Conservation (phyloP, 1,284 basidiomycete genomes). For the Ceratobasidium sp. region DNA sequence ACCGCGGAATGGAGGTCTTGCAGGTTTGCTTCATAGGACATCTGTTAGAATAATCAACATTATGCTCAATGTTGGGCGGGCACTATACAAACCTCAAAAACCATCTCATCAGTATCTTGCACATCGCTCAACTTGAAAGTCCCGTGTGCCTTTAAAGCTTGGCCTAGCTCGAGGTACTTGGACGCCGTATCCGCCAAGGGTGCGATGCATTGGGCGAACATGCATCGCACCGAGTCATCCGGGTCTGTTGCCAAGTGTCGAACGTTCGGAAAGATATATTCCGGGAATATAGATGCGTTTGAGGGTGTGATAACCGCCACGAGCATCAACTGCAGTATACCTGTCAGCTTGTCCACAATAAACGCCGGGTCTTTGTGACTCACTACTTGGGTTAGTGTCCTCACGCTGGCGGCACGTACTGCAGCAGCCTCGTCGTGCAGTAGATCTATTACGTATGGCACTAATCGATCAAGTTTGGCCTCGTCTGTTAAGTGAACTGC, state of each 20-base stretch:
- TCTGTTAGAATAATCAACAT: constrained; percentile 59
- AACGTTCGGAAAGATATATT: constrained; percentile 95
- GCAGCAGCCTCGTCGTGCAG: constrained; percentile 85
- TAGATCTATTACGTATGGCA: constrained; percentile 91
- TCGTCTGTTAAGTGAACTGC: constrained; percentile 90
- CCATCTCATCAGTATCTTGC: constrained; percentile 78
- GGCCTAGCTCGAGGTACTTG: constrained; percentile 90
- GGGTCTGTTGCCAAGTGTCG: constrained; percentile 83
- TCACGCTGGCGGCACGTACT: constrained; percentile 82
- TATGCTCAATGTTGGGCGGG: not conserved
- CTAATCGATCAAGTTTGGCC: constrained; percentile 92
- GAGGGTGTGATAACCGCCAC: constrained; percentile 90
- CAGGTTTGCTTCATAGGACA: constrained; percentile 87
- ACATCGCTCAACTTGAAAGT: constrained; percentile 73
- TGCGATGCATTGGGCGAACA: constrained; percentile 88
- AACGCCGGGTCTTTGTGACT: constrained; percentile 53
- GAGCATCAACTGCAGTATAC: constrained; percentile 81
- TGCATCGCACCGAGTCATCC: constrained; percentile 88
- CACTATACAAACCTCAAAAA: constrained; percentile 71
- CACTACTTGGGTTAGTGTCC: constrained; percentile 87
- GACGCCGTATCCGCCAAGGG: constrained; percentile 85
- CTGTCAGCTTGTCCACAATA: constrained; percentile 4
- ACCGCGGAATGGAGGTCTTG: constrained; percentile 87
- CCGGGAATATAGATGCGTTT: constrained; percentile 87
- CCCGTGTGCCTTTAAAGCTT: constrained; percentile 86